Evolutionary conservation across 257 asterid genomes (phyloP), one percentile per base, ranked within the genome.

Genomic region (Ilex asprella): DNA sequence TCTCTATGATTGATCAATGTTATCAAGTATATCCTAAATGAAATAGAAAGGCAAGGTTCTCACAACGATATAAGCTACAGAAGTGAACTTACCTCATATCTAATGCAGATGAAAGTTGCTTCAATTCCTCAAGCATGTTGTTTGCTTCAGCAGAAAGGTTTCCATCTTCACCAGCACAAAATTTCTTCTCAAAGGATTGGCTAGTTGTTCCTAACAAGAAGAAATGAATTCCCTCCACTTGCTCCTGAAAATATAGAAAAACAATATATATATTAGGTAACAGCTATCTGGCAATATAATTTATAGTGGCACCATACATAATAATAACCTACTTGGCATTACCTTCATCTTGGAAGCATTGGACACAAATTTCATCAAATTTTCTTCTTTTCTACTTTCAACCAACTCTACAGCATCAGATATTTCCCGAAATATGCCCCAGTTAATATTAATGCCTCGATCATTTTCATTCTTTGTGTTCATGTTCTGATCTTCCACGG

Each of bases 281-380:
- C 5, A 4, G 3, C 1, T 53, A 10, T 0, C 10, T 6, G 30
- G 5, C 57, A 2, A 6, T 29, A 21, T 4, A 56, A 46, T 49
- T 3, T 0, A 2, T 58, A 53, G 43, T 27, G 56, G 31, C 47
- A 32, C 44, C 16, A 16, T 12, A 12, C 39, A 16, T 58, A 31
- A 39, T 35, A 41, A 55, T 12, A 50, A 13, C n/a, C 5, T 11
- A 55, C 1, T 16, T 60, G 1, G 69, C 6, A 54, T 60, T 79
- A 79, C 89, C 86, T 75, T 83, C 46, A 75, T 58, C 47, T 53
- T 55, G 53, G 31, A 39, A 51, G 59, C 5, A 12, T 53, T 55
- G 50, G 31, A 39, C 41, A 49, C 6, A 12, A 57, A 43, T 27
- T 30, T 59, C 53, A 12, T 46, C 54, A 31, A 50, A 21, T 70